phyloP scores from a whole-genome alignment of 768 basidiomycete species.

The Pleurotus sapidus region DNA sequence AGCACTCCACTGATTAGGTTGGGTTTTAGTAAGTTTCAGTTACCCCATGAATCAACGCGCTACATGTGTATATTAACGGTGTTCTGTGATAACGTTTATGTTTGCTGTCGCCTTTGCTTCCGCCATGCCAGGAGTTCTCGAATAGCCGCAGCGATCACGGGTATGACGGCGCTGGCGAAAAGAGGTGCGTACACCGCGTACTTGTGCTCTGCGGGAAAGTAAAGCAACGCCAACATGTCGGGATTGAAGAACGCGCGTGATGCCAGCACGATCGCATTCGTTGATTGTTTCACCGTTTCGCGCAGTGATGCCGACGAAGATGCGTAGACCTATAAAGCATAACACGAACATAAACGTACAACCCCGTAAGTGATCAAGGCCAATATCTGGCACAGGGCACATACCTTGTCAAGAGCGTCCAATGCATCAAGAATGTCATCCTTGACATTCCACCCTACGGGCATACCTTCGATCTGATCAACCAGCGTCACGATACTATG shows the following conservation, averaged over 20 bases:
- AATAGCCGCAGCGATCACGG: constrained; percentile 70
- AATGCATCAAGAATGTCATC: constrained; percentile 72
- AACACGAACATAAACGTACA: not conserved
- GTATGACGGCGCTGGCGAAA: constrained; percentile 88
- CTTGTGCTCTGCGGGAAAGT: constrained; percentile 97
- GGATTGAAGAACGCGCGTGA: constrained; percentile 96
- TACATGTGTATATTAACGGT: too few relatives aligned
- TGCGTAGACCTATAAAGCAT: constrained; percentile 33
- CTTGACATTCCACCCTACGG: constrained; percentile 74
- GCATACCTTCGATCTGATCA: constrained; percentile 88
- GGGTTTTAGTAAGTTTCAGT: too few relatives aligned
- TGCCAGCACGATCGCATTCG: constrained; percentile 59
- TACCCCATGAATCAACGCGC: too few relatives aligned
- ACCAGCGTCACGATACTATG: constrained; percentile 82
- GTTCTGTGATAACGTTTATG: too few relatives aligned
- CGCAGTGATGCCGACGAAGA: constrained; percentile 34
- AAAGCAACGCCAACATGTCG: constrained; percentile 91
- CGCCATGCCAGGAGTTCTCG: constrained; percentile 73
- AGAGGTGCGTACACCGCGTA: constrained; percentile 95
- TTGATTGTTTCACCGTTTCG: constrained; percentile 55
- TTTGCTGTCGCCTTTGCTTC: constrained; percentile 24
- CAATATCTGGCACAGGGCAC: constrained; percentile 14
- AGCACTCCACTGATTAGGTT: too few relatives aligned
- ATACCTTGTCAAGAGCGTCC: constrained; percentile 68
- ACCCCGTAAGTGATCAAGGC: not conserved